Conservation (phyloP, 768 basidiomycete genomes). For the Tulasnella sp. region DNA sequence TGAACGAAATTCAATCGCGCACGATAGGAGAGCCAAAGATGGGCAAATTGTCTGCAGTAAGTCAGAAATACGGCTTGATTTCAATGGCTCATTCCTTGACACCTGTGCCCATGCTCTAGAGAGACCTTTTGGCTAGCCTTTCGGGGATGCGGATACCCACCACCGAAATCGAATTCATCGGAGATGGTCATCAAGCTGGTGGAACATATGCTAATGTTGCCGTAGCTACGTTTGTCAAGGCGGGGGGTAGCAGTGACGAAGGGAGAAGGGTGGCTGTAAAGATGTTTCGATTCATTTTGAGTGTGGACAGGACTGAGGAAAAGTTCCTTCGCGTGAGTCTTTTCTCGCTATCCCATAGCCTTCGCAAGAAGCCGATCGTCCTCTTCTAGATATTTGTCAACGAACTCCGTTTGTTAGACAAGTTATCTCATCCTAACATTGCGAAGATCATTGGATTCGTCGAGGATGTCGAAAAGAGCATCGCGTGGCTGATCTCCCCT, state of each 20-base stretch:
- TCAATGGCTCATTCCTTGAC: neutral
- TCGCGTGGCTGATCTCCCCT: neutral
- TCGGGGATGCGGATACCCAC: neutral
- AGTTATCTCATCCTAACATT: neutral
- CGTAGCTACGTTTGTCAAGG: neutral
- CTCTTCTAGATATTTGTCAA: neutral
- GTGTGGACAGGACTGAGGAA: neutral
- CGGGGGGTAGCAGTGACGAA: neutral
- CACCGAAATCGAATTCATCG: neutral
- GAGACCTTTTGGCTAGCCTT: neutral
- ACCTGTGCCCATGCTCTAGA: neutral
- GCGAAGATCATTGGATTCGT: neutral
- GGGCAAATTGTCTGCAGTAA: no score
- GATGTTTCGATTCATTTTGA: neutral
- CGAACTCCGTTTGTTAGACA: neutral
- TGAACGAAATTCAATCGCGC: no score
- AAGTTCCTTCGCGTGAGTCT: neutral
- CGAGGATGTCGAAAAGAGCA: neutral
- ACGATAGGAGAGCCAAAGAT: no score
- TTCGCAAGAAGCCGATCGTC: neutral
- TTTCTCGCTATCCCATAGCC: neutral
- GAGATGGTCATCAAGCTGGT: neutral
- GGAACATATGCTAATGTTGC: neutral
- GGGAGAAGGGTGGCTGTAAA: neutral
- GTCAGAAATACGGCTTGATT: no score